These are phyloP conservation scores for Danielozyma ontarioensis DNA, from an alignment of 805 yeast genomes.

Conservation along the genomic window DNA sequence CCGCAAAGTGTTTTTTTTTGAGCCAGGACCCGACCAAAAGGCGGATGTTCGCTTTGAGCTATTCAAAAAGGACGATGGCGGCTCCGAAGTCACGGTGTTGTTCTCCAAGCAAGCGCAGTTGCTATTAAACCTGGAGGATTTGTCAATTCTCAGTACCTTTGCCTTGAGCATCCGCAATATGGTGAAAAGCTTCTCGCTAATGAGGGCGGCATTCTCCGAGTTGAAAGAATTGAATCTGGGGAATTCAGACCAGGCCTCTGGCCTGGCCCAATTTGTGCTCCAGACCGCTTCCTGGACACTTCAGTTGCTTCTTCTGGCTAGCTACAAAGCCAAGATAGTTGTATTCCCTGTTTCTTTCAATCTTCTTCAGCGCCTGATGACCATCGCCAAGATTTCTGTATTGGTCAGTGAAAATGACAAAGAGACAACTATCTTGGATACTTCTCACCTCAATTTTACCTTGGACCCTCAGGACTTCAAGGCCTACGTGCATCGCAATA, in stretches of 20 bases:
- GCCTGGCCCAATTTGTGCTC: slow-evolving; percentile 27
- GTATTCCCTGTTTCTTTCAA: slow-evolving; percentile 43
- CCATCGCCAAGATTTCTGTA: slow-evolving; percentile 24
- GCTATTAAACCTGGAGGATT: slow-evolving; percentile 13
- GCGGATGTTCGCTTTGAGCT: slow-evolving; percentile 54
- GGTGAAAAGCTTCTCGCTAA: too few species aligned
- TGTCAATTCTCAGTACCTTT: slow-evolving; percentile 24
- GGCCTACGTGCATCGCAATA: slow-evolving; percentile 11
- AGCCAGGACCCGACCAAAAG: slow-evolving; percentile 12
- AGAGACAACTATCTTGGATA: slow-evolving; percentile 12
- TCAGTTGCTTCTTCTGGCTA: slow-evolving; percentile 13
- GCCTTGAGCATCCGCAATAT: too few species aligned
- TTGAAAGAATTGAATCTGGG: too few species aligned
- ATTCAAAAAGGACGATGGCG: slow-evolving; percentile 15
- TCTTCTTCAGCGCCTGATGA: slow-evolving; percentile 25
- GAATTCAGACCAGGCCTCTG: too few species aligned
- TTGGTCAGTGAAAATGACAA: slow-evolving; percentile 7
- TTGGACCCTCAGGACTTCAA: slow-evolving; percentile 22
- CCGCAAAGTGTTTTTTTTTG: slow-evolving; percentile 22
- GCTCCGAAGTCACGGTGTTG: slow-evolving; percentile 33
- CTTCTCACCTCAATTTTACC: slow-evolving; percentile 20
- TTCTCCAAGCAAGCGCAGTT: slow-evolving; percentile 37
- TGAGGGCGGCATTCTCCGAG: too few species aligned
- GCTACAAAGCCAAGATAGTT: slow-evolving; percentile 15
- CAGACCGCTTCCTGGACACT: slow-evolving; percentile 37